Percentiles rank a stretch among this genome's conserved stretches.
Evolutionary conservation across 73 alveolate species (phyloP).

Genomic region (Durusdinium trenchii): DNA sequence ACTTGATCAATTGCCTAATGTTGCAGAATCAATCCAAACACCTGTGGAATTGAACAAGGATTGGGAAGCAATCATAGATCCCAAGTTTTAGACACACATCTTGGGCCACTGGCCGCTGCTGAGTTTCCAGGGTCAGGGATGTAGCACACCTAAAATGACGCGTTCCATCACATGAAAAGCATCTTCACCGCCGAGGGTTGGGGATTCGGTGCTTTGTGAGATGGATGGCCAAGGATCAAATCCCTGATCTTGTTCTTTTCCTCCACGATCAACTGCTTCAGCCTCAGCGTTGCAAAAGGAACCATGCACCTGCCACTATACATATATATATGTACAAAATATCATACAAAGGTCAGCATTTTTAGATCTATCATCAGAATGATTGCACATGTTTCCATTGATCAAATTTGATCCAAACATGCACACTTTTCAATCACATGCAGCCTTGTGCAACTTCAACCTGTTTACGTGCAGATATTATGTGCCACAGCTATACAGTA

Average conservation of each 20-base stretch:
- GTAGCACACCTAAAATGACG: background rate
- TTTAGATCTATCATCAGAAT: too few species aligned
- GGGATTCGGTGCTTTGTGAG: background rate
- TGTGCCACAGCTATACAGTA: too few species aligned
- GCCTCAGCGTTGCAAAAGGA: background rate
- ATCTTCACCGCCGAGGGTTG: background rate
- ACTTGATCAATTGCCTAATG: background rate
- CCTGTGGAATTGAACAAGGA: background rate
- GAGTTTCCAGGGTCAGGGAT: background rate
- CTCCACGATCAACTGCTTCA: background rate
- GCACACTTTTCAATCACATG: too few species aligned
- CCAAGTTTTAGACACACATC: background rate
- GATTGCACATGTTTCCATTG: too few species aligned
- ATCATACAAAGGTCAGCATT: too few species aligned
- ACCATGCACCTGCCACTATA: background rate
- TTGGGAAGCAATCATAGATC: background rate
- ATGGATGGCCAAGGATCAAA: constrained; percentile 5
- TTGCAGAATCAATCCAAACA: background rate
- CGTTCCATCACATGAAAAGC: background rate
- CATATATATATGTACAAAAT: too few species aligned
- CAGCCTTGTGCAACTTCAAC: too few species aligned
- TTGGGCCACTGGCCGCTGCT: background rate
- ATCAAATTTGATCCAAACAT: too few species aligned
- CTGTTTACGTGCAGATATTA: too few species aligned
- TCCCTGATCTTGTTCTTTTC: constrained; percentile 7